Conservation (phyloP, 805 yeast genomes). For the Myxozyma vanderwaltii region DNA sequence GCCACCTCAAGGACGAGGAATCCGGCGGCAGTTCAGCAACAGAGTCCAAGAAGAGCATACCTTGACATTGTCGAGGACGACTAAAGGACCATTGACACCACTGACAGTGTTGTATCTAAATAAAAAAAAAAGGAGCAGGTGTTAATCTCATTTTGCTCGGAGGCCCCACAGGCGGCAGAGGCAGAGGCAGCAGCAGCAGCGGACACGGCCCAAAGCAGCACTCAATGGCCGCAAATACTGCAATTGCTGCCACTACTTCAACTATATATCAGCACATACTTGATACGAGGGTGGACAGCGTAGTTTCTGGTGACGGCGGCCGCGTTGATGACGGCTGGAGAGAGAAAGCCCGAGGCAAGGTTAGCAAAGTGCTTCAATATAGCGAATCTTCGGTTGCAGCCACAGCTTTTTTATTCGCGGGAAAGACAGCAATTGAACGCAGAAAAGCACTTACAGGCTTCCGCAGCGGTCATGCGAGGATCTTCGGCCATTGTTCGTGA, state of each 20-base stretch:
- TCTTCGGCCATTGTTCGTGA: conserved; percentile 31
- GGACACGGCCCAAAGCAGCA: no score
- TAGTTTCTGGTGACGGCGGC: conserved; percentile 39
- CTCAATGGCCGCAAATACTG: not conserved
- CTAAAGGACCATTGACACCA: conserved; percentile 98
- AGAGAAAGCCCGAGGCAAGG: conserved; percentile 5
- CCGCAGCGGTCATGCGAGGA: conserved; percentile 34
- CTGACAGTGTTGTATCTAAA: conserved; percentile 93
- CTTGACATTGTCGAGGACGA: conserved; percentile 80
- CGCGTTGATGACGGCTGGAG: conserved; percentile 35
- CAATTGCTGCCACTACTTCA: no score
- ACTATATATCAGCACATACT: conserved; percentile 28
- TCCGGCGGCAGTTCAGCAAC: not conserved
- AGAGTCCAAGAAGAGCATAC: conserved; percentile 9
- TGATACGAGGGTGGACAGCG: conserved; percentile 36
- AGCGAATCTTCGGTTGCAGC: not conserved
- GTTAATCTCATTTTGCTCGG: not conserved
- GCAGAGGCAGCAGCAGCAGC: no score
- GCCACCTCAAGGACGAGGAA: not conserved
- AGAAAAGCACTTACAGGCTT: conserved; percentile 32
- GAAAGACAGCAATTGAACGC: not conserved
- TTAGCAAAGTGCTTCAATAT: not conserved
- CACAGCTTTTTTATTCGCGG: not conserved
- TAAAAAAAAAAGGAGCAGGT: not conserved
- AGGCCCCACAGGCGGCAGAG: not conserved